Evolutionary conservation across 139 green algal genomes (phyloP).

Genomic region (Deuterostichococcus epilithicus): DNA sequence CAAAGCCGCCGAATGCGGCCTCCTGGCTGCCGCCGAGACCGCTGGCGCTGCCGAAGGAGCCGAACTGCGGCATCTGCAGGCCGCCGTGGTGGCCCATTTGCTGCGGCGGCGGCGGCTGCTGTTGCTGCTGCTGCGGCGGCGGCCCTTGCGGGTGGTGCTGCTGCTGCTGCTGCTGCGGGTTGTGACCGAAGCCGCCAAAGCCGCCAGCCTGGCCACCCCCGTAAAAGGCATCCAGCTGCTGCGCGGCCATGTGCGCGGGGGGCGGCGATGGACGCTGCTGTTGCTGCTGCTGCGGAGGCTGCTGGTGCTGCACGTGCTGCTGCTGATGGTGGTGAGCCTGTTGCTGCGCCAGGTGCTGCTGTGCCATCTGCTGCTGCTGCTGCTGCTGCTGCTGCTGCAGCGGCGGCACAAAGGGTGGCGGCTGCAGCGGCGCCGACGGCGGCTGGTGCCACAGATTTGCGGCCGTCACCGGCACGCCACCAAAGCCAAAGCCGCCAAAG

Average conservation of each 20-base stretch:
- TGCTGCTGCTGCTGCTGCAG: background rate
- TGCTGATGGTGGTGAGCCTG: background rate
- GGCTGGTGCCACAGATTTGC: background rate
- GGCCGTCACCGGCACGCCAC: background rate
- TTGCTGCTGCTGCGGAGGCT: background rate
- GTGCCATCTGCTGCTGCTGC: background rate
- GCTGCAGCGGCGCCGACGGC: no score
- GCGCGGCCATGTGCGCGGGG: background rate
- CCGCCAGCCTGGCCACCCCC: no score
- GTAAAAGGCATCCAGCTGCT: background rate
- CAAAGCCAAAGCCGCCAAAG: background rate
- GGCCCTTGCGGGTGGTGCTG: background rate
- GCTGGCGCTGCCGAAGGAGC: background rate
- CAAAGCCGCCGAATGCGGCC: background rate
- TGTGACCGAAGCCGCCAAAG: background rate
- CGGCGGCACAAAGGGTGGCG: background rate
- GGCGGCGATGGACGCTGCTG: background rate
- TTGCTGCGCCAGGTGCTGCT: background rate
- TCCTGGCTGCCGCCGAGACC: background rate
- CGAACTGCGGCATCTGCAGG: background rate
- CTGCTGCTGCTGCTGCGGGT: background rate
- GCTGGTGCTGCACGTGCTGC: background rate
- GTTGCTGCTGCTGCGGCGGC: no score
- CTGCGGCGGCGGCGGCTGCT: background rate
- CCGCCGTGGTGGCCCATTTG: background rate